Evolutionary conservation across 2,329 filamentous ascomycete genomes (phyloP), one percentile per base, ranked within the genome.

Genomic region (Neopestalotiopsis sp.): DNA sequence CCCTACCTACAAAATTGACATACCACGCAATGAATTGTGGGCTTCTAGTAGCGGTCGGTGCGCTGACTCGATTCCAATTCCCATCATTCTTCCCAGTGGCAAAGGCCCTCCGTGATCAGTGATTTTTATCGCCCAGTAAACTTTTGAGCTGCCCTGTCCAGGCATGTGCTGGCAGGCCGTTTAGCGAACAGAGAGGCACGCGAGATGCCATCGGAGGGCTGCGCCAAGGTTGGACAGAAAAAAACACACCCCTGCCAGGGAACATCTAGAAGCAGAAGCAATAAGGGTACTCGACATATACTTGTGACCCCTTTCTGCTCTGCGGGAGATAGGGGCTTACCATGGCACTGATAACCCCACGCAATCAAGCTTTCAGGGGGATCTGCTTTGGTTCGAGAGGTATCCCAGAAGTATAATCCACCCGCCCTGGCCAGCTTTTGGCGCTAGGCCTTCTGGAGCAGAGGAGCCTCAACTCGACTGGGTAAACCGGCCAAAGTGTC

Each of bases 401-500:
- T 66, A 66, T 66, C 49, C 49, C 49, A 32, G 42, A 66, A 38
- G 63, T 66, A 66, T 12, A 45, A 12, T 12, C 63, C 53, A 34
- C 59, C 24, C 28, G 24, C 28, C 28, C n/a, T 30, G 34, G 59
- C 28, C 14, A 24, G 20, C 34, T 20, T 28, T 28, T 53, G 34
- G 34, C 40, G 58, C 63, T 64, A 66, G 62, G 57, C 68, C 49
- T 30, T 58, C 67, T 58, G 53, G 67, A 68, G 57, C 17, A 30
- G 24, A 68, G 57, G 57, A 30, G 24, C 24, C 57, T 59, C 24
- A 30, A 59, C 13, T 59, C 57, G 17, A 59, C 57, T 59, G 45
- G 45, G 45, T 49, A 42, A 66, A 61, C 65, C 57, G 53, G 65
- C 65, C 24, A 69, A 69, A 69, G 68, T 69, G 68, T 69, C 68